Conservation (phyloP, 2,329 filamentous ascomycete genomes). For the Colletotrichum chlorophyti region DNA sequence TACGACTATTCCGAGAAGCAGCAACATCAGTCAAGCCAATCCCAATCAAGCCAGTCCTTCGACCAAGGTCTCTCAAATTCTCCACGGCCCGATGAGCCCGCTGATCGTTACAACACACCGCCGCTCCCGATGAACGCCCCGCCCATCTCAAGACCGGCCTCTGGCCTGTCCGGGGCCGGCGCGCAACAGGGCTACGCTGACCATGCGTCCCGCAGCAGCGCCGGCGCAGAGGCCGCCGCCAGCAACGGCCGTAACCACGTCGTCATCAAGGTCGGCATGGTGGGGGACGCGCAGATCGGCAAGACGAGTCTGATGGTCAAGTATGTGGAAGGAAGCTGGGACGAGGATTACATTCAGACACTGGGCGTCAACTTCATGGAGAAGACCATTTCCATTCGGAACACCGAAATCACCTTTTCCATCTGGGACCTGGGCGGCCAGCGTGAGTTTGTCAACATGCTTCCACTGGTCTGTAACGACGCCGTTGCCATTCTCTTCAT, state of each 20-base stretch:
- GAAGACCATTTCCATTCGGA: conserved; percentile 98
- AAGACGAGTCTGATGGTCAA: conserved; percentile 99
- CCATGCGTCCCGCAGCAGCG: conserved; percentile 49
- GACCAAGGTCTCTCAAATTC: conserved; percentile 53
- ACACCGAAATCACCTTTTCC: conserved; percentile 99
- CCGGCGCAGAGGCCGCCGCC: conserved; percentile 39
- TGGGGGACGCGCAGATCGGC: conserved; percentile 97
- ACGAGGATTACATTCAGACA: conserved; percentile 99
- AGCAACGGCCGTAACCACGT: conserved; percentile 72
- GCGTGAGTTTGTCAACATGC: conserved; percentile 99
- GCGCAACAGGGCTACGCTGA: conserved; percentile 50
- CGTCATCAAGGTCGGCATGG: conserved; percentile 99
- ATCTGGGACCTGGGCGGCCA: conserved; percentile 99
- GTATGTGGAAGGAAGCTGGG: conserved; percentile 99
- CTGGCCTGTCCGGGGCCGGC: conserved; percentile 55
- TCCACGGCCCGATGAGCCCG: conserved; percentile 50
- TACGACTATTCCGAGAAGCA: conserved; percentile 38
- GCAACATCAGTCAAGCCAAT: conserved; percentile 52
- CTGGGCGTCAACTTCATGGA: conserved; percentile 99
- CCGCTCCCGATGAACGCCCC: conserved; percentile 46
- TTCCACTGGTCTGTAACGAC: conserved; percentile 98
- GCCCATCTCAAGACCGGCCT: conserved; percentile 61
- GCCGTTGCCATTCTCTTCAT: conserved; percentile 99
- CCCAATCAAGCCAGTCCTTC: conserved; percentile 56
- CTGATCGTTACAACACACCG: conserved; percentile 53